Evolutionary conservation across 2,329 filamentous ascomycete genomes (phyloP), one percentile per base, ranked within the genome.

Genomic region (Pseudonectria buxi): DNA sequence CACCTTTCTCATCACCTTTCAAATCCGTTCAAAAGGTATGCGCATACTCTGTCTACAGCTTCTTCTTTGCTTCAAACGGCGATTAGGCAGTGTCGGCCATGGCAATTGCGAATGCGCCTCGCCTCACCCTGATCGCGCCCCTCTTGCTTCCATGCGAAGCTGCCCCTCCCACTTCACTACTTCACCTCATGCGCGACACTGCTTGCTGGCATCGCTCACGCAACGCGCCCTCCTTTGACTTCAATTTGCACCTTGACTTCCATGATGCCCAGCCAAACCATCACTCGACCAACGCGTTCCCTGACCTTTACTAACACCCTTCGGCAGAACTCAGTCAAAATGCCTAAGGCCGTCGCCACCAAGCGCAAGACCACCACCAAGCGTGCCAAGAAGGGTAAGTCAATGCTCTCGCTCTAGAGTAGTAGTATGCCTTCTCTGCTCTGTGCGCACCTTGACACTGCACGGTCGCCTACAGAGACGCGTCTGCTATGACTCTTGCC

Each of bases 331-430:
- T 52, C 41, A 40, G 36, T 55, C 66, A 75, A 55, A 46, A 78
- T 78, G 74, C 72, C 74, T 53, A 78, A 78, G 67, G 73, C 71
- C 53, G 61, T 69, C 51, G 45, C 59, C 39, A 48, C 48, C 30
- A 78, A 76, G 67, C 68, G 67, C 42, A 74, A 75, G 70, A 67
- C 64, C 40, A 66, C 69, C 59, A 75, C 73, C 69, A 66, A 66
- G 58, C 69, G 72, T 44, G 53, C 49, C 57, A 78, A 78, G 73
- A 78, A 78, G 72, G 72, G 73, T 76, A 60, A 54, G 71, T 62
- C n/a, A 4, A 10, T 18, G 10, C 12, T 22, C 3, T 25, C 7
- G 7, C 32, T 7, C 16, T 11, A 26, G 16, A 31, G 10, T 22
- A 14, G 14, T 14, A 12, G 16, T 9, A 22, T 9, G 10, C 15